Conservation (phyloP, 441 rosid genomes). For the Pelargonium myrrhifolium region DNA sequence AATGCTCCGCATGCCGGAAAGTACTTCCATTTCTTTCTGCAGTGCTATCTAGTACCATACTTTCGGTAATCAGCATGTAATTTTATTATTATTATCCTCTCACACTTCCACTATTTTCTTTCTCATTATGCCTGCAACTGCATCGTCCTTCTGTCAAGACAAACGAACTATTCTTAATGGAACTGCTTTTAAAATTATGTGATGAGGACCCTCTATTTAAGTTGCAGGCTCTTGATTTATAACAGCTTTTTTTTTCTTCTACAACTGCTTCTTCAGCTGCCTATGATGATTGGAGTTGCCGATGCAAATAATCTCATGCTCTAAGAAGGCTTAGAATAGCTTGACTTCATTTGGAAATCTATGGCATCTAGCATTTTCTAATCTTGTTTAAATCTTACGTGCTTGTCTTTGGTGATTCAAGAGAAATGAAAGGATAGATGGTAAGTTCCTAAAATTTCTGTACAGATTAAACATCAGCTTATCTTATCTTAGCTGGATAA, state of each 20-base stretch:
- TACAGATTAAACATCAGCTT: not conserved
- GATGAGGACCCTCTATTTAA: not conserved
- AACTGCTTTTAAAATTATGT: not conserved
- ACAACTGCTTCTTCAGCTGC: not conserved
- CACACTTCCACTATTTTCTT: not conserved
- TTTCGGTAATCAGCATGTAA: not conserved
- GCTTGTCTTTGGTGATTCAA: not conserved
- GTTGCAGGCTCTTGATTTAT: not conserved
- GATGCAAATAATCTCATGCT: not conserved
- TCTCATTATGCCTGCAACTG: not conserved
- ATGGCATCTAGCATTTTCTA: not conserved
- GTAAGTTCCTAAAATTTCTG: slow-evolving; percentile 1
- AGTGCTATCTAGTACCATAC: not conserved
- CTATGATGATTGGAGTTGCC: not conserved
- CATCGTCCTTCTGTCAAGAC: not conserved
- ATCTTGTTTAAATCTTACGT: not conserved
- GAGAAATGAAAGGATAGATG: not conserved
- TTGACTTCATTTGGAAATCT: not conserved
- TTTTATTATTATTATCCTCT: not conserved
- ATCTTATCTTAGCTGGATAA: not conserved
- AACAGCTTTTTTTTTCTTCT: not conserved
- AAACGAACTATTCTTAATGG: not conserved
- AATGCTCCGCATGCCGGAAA: no score
- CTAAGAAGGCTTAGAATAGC: not conserved
- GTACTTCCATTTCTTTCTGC: no score